phyloP scores from a whole-genome alignment of 192 early-diverging fungal species.

The Backusella tuberculispora region DNA sequence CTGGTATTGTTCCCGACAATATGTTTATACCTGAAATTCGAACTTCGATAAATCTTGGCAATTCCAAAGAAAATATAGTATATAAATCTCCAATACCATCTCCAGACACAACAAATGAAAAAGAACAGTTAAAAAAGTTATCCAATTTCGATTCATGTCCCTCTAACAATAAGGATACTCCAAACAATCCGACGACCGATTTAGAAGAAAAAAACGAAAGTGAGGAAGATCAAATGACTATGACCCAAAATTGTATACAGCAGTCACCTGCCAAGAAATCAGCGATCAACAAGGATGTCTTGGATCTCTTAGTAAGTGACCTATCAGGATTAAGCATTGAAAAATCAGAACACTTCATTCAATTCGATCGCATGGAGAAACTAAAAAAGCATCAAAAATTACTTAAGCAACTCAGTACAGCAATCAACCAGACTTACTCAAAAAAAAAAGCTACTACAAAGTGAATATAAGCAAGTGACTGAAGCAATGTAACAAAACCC shows the following conservation, averaged over 20 bases:
- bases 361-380: background rate
- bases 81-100: background rate
- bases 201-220: background rate
- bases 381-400: slow-evolving; percentile 16
- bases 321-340: background rate
- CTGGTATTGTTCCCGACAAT: background rate
- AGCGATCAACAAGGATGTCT: slow-evolving; percentile 6
- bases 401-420: background rate
- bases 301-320: slow-evolving; percentile 19
- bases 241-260: background rate
- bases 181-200: background rate
- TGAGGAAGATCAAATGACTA: background rate
- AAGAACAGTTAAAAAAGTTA: background rate
- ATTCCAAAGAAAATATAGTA: background rate
- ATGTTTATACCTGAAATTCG: background rate
- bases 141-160: background rate
- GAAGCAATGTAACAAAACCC: too few relatives aligned
- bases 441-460: background rate
- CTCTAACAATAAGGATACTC: too few relatives aligned
- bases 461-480: too few relatives aligned
- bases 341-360: background rate
- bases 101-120: background rate
- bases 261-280: slow-evolving; percentile 24
- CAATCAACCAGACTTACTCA: background rate
- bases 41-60: background rate